Base-by-base conservation (phyloP, 73 alveolate species). In the Halteria grandinella region DNA sequence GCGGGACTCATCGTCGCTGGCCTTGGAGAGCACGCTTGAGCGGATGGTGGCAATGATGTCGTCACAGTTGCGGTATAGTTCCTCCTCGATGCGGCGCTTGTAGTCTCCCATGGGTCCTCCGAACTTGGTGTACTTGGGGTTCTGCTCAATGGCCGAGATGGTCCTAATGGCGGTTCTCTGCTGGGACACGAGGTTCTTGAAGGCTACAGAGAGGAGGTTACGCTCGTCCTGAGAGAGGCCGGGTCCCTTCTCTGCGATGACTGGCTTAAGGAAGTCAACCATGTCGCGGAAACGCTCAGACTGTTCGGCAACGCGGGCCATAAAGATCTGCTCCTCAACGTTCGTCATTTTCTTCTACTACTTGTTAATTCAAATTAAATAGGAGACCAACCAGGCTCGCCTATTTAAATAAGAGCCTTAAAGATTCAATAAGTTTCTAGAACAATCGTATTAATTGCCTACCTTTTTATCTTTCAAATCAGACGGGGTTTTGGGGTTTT, bases 231-330 rank as follows among this genome's bases (percentile, higher is more conserved):
- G 44, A 37, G 91, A 70, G 79, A 91, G 75, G 33, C 71, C 84
- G 23, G 85, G 87, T 1, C 86, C 74, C 62, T 75, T 70, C 12
- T 84, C 95, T 69, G 70, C 53, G 51, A 87, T 83, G 76, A 87
- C 78, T 20, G 78, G 83, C 84, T 88, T 82, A 24, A 91, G 69
- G 91, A 87, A 91, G 55, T 79, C 91, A 53, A 76, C 90, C 97
- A 91, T 91, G 55, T 91, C 97, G 52, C 76, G 85, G 80, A 75
- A 91, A 64, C 91, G 55, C 75, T 80, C 85, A 34, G 95, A 74
- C 69, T 91, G 97, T 39, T 91, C 95, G 48, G 97, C 95, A 28
- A 91, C 85, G 72, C 89, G 85, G 40, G 97, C 93, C 78, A 91
- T 75, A 85, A 86, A 90, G 59, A 90, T 77, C 49, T 85, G n/a